Conservation (phyloP, 495 filamentous ascomycete genomes). For the Penicillium manginii region DNA sequence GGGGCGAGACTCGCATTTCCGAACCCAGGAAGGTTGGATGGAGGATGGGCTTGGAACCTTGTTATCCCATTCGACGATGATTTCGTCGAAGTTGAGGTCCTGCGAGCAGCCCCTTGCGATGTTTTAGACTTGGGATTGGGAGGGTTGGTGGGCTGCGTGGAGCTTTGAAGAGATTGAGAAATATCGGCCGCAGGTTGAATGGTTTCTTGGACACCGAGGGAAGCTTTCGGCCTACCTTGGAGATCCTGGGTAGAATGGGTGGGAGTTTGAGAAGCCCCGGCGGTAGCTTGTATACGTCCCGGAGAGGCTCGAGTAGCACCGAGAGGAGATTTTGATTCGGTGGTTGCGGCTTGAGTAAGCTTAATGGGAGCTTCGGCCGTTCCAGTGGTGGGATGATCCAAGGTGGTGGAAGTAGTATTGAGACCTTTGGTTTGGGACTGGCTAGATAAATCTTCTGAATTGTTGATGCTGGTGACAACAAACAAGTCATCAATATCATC, state of each 20-base stretch:
- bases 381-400: background rate
- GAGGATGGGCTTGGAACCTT: background rate
- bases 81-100: background rate
- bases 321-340: no score
- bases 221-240: no score
- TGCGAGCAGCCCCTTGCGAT: no score
- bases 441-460: background rate
- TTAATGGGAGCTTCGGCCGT: no score
- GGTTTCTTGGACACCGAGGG: no score
- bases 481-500: background rate
- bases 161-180: background rate
- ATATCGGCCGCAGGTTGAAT: background rate
- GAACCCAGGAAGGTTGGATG: background rate
- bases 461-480: background rate
- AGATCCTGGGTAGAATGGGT: no score
- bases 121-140: no score
- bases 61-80: background rate
- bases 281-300: no score
- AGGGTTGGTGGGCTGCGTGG: background rate
- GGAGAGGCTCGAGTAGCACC: no score
- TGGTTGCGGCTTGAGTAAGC: no score
- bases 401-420: background rate
- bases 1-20: background rate
- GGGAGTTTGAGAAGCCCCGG: no score
- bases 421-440: background rate